Base-by-base conservation (phyloP, 495 filamentous ascomycete species). In the Stereocaulon alpinum region DNA sequence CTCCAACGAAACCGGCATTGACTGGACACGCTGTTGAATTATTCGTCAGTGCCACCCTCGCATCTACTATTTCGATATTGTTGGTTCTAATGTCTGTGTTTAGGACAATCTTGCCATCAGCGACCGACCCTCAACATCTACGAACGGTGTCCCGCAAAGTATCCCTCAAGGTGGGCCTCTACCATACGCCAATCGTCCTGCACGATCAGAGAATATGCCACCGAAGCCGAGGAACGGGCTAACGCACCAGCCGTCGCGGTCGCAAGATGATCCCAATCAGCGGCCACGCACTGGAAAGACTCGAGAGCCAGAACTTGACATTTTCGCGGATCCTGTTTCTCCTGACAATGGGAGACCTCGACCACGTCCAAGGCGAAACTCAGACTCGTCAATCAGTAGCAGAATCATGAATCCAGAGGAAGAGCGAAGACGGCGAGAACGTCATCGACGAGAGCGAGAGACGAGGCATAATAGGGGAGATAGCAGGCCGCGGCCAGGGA, bases 381-480 rank as follows among this genome's bases (percentile, higher is more conserved):
- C 93, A 3, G 94, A 97, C 58, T 94, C 93, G 0, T 99, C 94
- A 0, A 78, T 93, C 52, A 81, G 88, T 41, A 71, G 74, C 18
- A 83, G 80, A 67, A 77, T 77, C 0, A 68, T 88, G 59, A 79
- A 81, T 55, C 78, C 83, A 43, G 88, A 93, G 34, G 88, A 89
- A 54, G 88, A 95, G 68, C 81, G 77, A 60, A 85, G 85, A 59
- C 75, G 84, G 32, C 82, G 86, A 20, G 91, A 95, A 60, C 74
- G 80, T 61, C 78, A 81, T 62, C 81, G 82, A 29, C 83, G 82
- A 48, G 89, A 95, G 57, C 82, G 88, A 34, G 74, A 86, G 66
- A 77, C 75, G 67, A 74, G 82, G 71, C 71, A 81, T 48, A 80
- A 81, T 47, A 80, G 77, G 57, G 82, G 77, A 57, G 82, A 90